Conservation (phyloP, 495 filamentous ascomycete species). For the Hamigera avellanea region DNA sequence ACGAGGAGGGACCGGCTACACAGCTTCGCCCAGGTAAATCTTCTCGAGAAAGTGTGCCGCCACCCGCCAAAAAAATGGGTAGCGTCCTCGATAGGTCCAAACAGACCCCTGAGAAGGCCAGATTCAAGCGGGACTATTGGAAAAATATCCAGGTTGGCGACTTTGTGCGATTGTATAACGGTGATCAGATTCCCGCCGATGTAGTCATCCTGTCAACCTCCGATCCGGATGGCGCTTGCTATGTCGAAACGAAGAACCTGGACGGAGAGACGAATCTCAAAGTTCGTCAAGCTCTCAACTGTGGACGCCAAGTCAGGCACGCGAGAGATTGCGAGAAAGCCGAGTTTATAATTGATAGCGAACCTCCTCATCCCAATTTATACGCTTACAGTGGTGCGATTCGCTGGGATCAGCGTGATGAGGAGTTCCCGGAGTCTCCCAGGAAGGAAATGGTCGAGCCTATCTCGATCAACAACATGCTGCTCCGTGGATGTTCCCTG, state of each 20-base stretch:
- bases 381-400: conserved; percentile 87
- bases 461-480: conserved; percentile 85
- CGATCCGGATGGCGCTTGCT: conserved; percentile 88
- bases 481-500: conserved; percentile 85
- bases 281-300: conserved; percentile 81
- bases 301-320: conserved; percentile 73
- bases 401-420: conserved; percentile 69
- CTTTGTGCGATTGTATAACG: conserved; percentile 92
- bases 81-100: conserved; percentile 54
- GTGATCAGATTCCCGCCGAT: conserved; percentile 92
- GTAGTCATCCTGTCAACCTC: conserved; percentile 93
- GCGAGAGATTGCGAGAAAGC: conserved; percentile 83
- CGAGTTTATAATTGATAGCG: conserved; percentile 82
- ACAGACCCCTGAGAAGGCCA: conserved; percentile 47
- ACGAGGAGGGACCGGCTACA: conserved; percentile 10
- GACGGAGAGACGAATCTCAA: conserved; percentile 98
- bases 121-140: conserved; percentile 89
- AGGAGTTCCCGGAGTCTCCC: conserved; percentile 43
- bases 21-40: conserved; percentile 24
- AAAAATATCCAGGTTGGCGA: conserved; percentile 94
- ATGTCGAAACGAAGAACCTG: conserved; percentile 95
- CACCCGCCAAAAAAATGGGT: conserved; percentile 38
- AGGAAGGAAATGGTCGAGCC: conserved; percentile 79
- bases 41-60: conserved; percentile 18
- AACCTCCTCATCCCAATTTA: conserved; percentile 82